Evolutionary conservation across 768 basidiomycete species (phyloP).

Genomic region (Lepiota subincarnata): DNA sequence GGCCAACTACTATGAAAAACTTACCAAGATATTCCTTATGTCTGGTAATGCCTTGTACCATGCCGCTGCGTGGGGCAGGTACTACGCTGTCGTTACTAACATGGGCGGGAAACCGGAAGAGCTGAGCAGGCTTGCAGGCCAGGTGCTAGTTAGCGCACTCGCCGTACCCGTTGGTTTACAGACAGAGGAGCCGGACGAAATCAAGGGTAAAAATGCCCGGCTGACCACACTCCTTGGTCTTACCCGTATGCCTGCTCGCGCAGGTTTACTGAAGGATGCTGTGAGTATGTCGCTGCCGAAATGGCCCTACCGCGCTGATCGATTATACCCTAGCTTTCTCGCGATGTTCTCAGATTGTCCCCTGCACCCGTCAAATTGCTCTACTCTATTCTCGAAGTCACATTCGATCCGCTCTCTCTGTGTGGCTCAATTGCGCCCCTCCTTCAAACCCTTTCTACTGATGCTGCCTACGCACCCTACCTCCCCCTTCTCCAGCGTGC

Average conservation of each 20-base stretch:
- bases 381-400: slow-evolving; percentile 86
- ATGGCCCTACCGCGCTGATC: slow-evolving; percentile 7
- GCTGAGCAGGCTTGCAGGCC: slow-evolving; percentile 74
- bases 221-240: slow-evolving; percentile 85
- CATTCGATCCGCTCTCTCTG: slow-evolving; percentile 89
- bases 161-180: slow-evolving; percentile 83
- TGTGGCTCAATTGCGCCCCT: slow-evolving; percentile 77
- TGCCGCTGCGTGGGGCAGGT: slow-evolving; percentile 92
- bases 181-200: slow-evolving; percentile 41
- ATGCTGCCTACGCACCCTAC: slow-evolving; percentile 71
- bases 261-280: slow-evolving; percentile 84
- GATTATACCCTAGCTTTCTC: slow-evolving; percentile 51
- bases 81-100: slow-evolving; percentile 66
- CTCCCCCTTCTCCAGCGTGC: slow-evolving; percentile 88
- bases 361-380: slow-evolving; percentile 70
- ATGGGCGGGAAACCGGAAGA: slow-evolving; percentile 77
- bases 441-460: slow-evolving; percentile 53
- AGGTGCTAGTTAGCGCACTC: slow-evolving; percentile 88
- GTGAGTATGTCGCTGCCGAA: slow-evolving; percentile 41
- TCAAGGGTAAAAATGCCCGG: slow-evolving; percentile 65
- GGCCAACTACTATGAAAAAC: slow-evolving; percentile 98
- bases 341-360: slow-evolving; percentile 78
- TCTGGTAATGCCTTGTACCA: slow-evolving; percentile 94
- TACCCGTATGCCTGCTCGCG: slow-evolving; percentile 76
- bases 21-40: slow-evolving; percentile 94